These are phyloP conservation scores for Globisporangium yorkense DNA, from an alignment of 352 stramenopile species.

Conservation along the genomic window DNA sequence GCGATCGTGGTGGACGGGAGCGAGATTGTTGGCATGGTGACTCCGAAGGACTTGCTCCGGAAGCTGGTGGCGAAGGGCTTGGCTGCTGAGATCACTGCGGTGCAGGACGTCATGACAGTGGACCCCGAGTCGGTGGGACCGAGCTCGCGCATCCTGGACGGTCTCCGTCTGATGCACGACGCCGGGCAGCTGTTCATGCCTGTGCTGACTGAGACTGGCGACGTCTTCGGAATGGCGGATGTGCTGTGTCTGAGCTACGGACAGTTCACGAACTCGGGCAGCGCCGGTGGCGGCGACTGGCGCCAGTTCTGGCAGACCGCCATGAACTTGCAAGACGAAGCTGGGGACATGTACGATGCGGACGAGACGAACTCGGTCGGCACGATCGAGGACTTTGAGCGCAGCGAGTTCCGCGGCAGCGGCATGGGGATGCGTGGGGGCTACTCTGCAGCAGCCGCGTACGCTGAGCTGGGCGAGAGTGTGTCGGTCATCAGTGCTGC, in stretches of 20 bases:
- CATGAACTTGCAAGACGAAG: conserved; percentile 83
- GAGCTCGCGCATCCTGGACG: conserved; percentile 77
- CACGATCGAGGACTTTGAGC: conserved; percentile 88
- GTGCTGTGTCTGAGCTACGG: conserved; percentile 85
- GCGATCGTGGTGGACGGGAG: conserved; percentile 70
- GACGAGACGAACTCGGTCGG: conserved; percentile 78
- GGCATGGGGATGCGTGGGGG: conserved; percentile 24
- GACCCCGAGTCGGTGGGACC: conserved; percentile 74
- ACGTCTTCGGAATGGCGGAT: conserved; percentile 84
- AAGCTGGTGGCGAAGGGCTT: conserved; percentile 84
- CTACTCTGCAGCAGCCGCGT: conserved; percentile 57
- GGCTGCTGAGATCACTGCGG: conserved; percentile 62
- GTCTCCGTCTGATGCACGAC: conserved; percentile 82
- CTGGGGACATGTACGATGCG: conserved; percentile 65
- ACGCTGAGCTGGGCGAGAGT: conserved; percentile 80
- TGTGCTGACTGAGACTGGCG: conserved; percentile 64
- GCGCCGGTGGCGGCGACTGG: conserved; percentile 73
- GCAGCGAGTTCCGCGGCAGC: conserved; percentile 61
- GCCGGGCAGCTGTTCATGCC: conserved; percentile 82
- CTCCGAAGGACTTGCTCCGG: conserved; percentile 78
- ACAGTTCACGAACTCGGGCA: conserved; percentile 80
- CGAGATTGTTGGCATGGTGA: conserved; percentile 81
- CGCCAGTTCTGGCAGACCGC: conserved; percentile 86
- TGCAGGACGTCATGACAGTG: conserved; percentile 84
- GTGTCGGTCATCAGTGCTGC: conserved; percentile 81